These are phyloP conservation scores for Triticum timopheevii DNA, from an alignment of 176 grass and related monocot species.

Conservation along the genomic window DNA sequence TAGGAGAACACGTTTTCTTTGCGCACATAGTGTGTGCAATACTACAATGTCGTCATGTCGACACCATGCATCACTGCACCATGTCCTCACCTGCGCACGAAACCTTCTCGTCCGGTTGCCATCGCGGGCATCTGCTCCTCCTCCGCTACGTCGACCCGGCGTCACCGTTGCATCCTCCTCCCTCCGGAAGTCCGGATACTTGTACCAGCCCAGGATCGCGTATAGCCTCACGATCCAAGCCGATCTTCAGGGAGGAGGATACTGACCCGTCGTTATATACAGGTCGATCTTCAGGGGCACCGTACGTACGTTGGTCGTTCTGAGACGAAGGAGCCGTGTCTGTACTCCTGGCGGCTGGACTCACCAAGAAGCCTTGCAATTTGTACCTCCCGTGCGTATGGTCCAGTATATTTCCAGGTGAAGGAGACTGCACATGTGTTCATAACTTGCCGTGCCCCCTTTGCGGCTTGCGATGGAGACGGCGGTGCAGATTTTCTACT, in stretches of 20 bases:
- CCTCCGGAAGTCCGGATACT: not conserved
- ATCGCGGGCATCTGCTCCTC: not conserved
- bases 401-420: not conserved
- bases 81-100: not conserved
- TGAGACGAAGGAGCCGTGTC: not conserved
- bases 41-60: not conserved
- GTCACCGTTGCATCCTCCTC: slow-evolving; percentile 31
- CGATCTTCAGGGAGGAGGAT: too few species aligned
- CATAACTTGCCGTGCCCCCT: not conserved
- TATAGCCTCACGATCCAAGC: not conserved
- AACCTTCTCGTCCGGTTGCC: not conserved
- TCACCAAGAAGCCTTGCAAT: not conserved
- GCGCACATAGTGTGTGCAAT: not conserved
- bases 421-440: not conserved
- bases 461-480: not conserved
- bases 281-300: not conserved
- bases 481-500: not conserved
- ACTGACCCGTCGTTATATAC: not conserved
- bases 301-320: not conserved
- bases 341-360: not conserved
- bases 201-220: not conserved
- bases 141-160: not conserved
- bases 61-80: not conserved
- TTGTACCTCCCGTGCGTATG: not conserved
- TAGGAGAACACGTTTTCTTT: not conserved